Evolutionary conservation across 768 basidiomycete species (phyloP).

Genomic region (Termitomyces sp.): DNA sequence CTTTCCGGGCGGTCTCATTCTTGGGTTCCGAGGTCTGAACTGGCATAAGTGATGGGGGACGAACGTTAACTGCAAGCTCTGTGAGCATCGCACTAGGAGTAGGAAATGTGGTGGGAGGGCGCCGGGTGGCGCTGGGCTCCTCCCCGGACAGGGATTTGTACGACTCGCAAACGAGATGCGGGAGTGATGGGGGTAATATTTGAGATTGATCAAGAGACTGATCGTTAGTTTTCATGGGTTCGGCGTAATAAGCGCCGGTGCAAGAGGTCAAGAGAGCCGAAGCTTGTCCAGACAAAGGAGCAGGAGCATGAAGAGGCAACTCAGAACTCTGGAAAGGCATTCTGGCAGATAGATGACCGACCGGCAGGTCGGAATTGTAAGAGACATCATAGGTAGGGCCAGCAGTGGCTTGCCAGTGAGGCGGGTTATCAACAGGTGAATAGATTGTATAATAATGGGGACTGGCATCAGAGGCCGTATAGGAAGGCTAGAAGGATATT

Average conservation of each 20-base stretch:
- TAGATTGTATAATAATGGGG: neutral
- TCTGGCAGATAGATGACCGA: neutral
- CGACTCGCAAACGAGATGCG: neutral
- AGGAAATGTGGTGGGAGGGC: slow-evolving; percentile 44
- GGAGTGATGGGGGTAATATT: neutral
- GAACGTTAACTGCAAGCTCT: slow-evolving; percentile 28
- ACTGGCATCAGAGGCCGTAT: neutral
- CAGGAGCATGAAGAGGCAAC: slow-evolving; percentile 25
- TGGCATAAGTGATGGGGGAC: slow-evolving; percentile 1
- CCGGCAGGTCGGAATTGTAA: neutral
- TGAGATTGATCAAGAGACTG: slow-evolving; percentile 2
- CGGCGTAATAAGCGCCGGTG: neutral
- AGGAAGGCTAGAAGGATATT: neutral
- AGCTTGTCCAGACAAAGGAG: slow-evolving; percentile 19
- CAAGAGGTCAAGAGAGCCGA: slow-evolving; percentile 13
- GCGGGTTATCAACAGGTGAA: neutral
- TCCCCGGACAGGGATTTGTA: slow-evolving; percentile 6
- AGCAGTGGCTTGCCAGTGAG: neutral
- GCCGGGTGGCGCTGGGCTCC: slow-evolving; percentile 5
- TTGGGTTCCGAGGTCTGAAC: slow-evolving; percentile 12
- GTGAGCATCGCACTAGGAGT: slow-evolving; percentile 63
- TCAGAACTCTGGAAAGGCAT: slow-evolving; percentile 12
- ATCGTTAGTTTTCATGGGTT: neutral
- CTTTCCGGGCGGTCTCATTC: slow-evolving; percentile 52
- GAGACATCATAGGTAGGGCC: neutral